Conservation (phyloP, 2,329 filamentous ascomycete species). For the Lithohypha guttulata region DNA sequence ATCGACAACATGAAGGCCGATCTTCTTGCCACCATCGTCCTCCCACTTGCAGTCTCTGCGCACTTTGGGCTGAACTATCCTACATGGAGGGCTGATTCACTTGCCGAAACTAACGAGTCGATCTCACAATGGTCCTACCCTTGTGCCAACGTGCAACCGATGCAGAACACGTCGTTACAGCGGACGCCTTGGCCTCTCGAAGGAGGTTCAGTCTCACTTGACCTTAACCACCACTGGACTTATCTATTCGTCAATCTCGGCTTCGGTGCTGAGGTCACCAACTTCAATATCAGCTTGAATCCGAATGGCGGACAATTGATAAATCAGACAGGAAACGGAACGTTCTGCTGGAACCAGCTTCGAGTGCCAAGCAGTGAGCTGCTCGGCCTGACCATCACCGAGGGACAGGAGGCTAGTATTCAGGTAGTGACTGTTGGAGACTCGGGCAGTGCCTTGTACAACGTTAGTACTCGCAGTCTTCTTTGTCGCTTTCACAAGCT, state of each 20-base stretch:
- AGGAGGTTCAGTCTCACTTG: conserved; percentile 34
- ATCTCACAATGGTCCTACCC: conserved; percentile 5
- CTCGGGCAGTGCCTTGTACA: conserved; percentile 35
- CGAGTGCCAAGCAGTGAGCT: neutral
- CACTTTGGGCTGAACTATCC: conserved; percentile 24
- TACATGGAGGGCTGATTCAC: conserved; percentile 34
- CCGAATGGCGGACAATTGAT: conserved; percentile 24
- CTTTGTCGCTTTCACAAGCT: neutral
- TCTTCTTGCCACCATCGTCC: conserved; percentile 4
- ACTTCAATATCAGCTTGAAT: conserved; percentile 38
- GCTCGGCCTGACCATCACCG: conserved; percentile 1
- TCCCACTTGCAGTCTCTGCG: conserved; percentile 16
- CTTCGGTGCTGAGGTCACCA: conserved; percentile 29
- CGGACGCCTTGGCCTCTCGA: conserved; percentile 37
- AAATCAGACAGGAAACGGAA: conserved; percentile 39
- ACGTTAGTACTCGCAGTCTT: conserved; percentile 28
- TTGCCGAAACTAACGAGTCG: conserved; percentile 13
- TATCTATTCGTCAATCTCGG: conserved; percentile 40
- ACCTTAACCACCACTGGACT: conserved; percentile 33
- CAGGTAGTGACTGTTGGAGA: conserved; percentile 36
- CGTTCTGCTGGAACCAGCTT: conserved; percentile 28
- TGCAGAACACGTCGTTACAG: conserved; percentile 24
- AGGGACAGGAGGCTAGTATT: conserved; percentile 32
- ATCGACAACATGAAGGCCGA: conserved; percentile 13
- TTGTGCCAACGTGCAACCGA: conserved; percentile 33